Conservation (phyloP, 495 filamentous ascomycete species). For the Trichocladium antarcticum region DNA sequence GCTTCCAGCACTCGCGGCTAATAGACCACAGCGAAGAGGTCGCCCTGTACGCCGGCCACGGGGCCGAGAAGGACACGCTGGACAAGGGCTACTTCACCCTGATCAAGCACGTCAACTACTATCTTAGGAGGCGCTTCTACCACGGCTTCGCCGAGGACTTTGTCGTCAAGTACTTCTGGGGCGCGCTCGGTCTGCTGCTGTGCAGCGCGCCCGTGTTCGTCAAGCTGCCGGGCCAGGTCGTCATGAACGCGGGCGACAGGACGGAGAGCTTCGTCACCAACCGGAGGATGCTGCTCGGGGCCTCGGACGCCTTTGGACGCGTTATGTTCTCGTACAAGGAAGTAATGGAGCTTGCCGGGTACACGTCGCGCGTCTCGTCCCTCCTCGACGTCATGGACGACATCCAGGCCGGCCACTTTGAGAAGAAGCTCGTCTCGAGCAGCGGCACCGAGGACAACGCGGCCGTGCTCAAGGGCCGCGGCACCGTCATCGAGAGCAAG, state of each 20-base stretch:
- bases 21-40: constrained; percentile 95
- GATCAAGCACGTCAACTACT: constrained; percentile 97
- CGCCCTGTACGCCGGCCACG: constrained; percentile 84
- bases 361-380: constrained; percentile 82
- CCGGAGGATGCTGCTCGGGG: constrained; percentile 75
- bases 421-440: constrained; percentile 91
- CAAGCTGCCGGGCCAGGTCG: constrained; percentile 61
- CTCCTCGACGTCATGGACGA: constrained; percentile 92
- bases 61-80: constrained; percentile 90
- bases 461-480: constrained; percentile 67
- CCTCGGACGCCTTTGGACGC: constrained; percentile 90
- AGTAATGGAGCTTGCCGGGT: constrained; percentile 88
- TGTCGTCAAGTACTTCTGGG: constrained; percentile 99
- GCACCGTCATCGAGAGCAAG: constrained; percentile 61
- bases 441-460: constrained; percentile 66
- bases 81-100: constrained; percentile 98
- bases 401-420: constrained; percentile 73
- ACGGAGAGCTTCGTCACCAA: constrained; percentile 97
- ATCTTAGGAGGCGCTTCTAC: constrained; percentile 77
- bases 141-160: constrained; percentile 99
- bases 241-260: constrained; percentile 72
- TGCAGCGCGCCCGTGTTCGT: constrained; percentile 96
- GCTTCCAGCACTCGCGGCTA: constrained; percentile 85
- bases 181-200: constrained; percentile 81
- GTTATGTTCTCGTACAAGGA: constrained; percentile 98